These are phyloP conservation scores for Ananas comosus DNA, from an alignment of 176 grass and related monocot genomes.

Conservation along the genomic window DNA sequence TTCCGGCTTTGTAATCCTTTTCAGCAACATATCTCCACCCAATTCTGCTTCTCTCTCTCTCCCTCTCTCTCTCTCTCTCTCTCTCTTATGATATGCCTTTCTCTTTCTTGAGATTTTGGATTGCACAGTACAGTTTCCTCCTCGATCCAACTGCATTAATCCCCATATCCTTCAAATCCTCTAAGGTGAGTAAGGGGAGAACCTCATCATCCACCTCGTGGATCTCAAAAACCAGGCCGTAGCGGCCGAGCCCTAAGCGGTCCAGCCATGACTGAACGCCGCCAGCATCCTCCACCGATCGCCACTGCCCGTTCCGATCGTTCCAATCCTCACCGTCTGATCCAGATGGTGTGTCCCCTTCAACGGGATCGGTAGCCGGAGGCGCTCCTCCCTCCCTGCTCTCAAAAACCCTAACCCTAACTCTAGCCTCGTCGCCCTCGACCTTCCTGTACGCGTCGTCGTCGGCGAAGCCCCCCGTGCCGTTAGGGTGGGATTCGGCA, in stretches of 20 bases:
- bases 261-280: conserved; percentile 35
- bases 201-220: conserved; percentile 56
- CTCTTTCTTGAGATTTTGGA: conserved; percentile 36
- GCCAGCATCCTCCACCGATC: not conserved
- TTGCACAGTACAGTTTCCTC: conserved; percentile 55
- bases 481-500: conserved; percentile 5
- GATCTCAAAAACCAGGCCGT: conserved; percentile 38
- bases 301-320: conserved; percentile 3
- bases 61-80: not conserved
- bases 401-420: conserved; percentile 16
- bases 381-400: not conserved
- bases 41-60: no score
- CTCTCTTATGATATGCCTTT: not conserved
- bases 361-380: not conserved
- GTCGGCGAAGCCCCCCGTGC: conserved; percentile 1
- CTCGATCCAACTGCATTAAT: conserved; percentile 50
- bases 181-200: conserved; percentile 52
- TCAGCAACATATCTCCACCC: no score
- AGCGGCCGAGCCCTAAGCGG: conserved; percentile 41
- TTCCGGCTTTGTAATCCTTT: no score
- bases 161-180: conserved; percentile 65
- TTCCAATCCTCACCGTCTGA: conserved; percentile 15
- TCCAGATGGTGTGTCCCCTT: conserved; percentile 4
- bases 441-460: not conserved
- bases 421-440: conserved; percentile 6